Percentiles rank a stretch among this genome's conserved stretches.
Conservation (phyloP, 2,329 filamentous ascomycete species). For the Diaporthe longicolla region DNA sequence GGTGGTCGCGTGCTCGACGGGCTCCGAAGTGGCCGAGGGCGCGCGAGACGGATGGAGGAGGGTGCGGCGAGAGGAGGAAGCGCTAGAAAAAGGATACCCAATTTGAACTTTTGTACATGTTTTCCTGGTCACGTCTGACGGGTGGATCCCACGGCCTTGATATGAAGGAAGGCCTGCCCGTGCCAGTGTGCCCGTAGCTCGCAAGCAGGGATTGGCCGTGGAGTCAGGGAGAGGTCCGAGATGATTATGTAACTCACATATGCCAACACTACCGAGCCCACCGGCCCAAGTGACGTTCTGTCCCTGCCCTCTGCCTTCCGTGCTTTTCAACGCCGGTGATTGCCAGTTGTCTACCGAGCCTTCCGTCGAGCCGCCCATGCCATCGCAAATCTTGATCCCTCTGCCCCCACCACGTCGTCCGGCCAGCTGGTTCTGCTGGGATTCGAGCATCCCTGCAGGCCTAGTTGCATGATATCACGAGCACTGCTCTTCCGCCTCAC, state of each 20-base stretch:
- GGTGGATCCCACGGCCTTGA: no score
- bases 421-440: conserved; percentile 29
- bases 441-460: conserved; percentile 16
- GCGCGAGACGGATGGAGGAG: neutral
- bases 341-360: conserved; percentile 24
- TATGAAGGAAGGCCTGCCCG: no score
- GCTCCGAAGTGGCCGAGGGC: conserved; percentile 21
- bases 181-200: neutral
- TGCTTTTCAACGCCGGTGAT: conserved; percentile 1
- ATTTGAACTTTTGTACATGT: conserved; percentile 13
- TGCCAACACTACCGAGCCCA: no score
- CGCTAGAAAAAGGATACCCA: conserved; percentile 32
- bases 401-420: conserved; percentile 15
- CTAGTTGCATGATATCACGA: conserved; percentile 31
- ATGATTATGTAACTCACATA: conserved; percentile 27
- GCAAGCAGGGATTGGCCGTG: neutral
- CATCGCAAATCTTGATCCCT: conserved; percentile 7
- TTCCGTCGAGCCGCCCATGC: conserved; percentile 27
- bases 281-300: neutral
- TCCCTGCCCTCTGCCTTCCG: neutral
- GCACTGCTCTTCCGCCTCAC: conserved; percentile 9
- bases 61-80: neutral
- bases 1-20: conserved; percentile 16
- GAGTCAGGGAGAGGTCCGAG: neutral
- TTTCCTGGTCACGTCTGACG: neutral